These are phyloP conservation scores for Oidium heveae DNA, from an alignment of 2,329 filamentous ascomycete genomes.

Conservation along the genomic window DNA sequence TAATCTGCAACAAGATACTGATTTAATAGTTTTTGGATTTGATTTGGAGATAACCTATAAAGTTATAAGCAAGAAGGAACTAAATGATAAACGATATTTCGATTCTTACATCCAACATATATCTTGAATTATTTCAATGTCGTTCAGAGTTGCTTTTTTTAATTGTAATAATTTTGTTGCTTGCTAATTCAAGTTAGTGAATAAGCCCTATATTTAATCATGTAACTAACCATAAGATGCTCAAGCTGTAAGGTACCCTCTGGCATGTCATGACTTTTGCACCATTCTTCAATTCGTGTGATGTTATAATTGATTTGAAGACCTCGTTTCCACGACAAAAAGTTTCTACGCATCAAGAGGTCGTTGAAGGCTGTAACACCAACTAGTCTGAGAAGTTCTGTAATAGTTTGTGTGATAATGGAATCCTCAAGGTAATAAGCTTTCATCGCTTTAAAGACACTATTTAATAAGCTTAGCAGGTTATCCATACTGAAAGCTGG, in stretches of 20 bases:
- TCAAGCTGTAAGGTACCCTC: constrained; percentile 93
- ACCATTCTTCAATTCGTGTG: constrained; percentile 97
- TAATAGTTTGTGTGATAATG: constrained; percentile 88
- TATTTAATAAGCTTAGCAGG: constrained; percentile 80
- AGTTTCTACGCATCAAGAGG: constrained; percentile 88
- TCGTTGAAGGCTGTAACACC: constrained; percentile 98
- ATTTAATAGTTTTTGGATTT: constrained; percentile 96
- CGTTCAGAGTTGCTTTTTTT: constrained; percentile 96
- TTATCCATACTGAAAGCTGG: constrained; percentile 99
- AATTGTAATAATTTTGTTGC: constrained; percentile 93
- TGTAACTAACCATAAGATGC: constrained; percentile 60
- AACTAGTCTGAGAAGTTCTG: constrained; percentile 74
- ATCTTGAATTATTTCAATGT: constrained; percentile 98
- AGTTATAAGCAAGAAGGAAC: not conserved
- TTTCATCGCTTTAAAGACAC: constrained; percentile 96
- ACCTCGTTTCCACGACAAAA: constrained; percentile 97
- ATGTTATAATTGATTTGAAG: constrained; percentile 99
- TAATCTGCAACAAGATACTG: constrained; percentile 98
- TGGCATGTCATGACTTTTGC: constrained; percentile 98
- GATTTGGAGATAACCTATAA: constrained; percentile 73
- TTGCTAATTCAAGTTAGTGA: constrained; percentile 31
- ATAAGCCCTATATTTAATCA: not conserved
- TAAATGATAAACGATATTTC: constrained; percentile 8
- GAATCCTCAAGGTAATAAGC: constrained; percentile 91
- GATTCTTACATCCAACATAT: constrained; percentile 93